Conservation (phyloP, 495 filamentous ascomycete genomes). For the Hypoxylon subgilvum region DNA sequence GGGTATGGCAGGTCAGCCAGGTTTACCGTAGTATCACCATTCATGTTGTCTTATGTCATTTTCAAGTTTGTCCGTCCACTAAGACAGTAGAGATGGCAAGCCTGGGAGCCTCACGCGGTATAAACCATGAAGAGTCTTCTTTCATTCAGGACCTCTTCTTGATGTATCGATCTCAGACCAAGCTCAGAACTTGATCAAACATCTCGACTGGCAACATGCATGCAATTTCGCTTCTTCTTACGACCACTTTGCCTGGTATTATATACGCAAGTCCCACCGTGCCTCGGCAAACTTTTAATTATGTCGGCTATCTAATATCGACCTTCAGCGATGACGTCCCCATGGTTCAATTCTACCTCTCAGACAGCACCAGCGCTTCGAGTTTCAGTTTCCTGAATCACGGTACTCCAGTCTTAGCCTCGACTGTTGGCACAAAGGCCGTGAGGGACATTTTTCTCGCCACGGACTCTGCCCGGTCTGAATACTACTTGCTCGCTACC, state of each 20-base stretch:
- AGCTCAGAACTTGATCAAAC: background rate
- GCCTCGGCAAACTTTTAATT: conserved; percentile 21
- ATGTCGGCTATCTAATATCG: conserved; percentile 46
- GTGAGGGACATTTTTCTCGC: conserved; percentile 45
- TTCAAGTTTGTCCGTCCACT: conserved; percentile 20
- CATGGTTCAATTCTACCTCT: conserved; percentile 47
- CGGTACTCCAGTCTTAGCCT: conserved; percentile 43
- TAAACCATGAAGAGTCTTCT: background rate
- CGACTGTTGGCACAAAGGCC: conserved; percentile 44
- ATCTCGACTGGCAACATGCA: conserved; percentile 7
- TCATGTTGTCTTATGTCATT: conserved; percentile 4
- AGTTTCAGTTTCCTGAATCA: conserved; percentile 43
- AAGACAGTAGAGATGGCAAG: background rate
- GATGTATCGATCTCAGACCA: background rate
- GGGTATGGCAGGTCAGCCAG: conserved; percentile 1
- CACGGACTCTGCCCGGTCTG: conserved; percentile 37
- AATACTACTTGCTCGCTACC: conserved; percentile 31
- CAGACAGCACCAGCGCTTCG: conserved; percentile 42
- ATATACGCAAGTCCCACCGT: conserved; percentile 9
- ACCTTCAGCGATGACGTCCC: conserved; percentile 47
- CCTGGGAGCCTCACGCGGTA: background rate
- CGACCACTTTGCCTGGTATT: conserved; percentile 5
- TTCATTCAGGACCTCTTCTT: background rate
- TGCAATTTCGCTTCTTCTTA: background rate
- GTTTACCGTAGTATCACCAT: conserved; percentile 28